A percentile compares a stretch with the other conserved stretches of the same genome.
Evolutionary conservation across 495 filamentous ascomycete species (phyloP).

Genomic region (Schizothecium vesticola): DNA sequence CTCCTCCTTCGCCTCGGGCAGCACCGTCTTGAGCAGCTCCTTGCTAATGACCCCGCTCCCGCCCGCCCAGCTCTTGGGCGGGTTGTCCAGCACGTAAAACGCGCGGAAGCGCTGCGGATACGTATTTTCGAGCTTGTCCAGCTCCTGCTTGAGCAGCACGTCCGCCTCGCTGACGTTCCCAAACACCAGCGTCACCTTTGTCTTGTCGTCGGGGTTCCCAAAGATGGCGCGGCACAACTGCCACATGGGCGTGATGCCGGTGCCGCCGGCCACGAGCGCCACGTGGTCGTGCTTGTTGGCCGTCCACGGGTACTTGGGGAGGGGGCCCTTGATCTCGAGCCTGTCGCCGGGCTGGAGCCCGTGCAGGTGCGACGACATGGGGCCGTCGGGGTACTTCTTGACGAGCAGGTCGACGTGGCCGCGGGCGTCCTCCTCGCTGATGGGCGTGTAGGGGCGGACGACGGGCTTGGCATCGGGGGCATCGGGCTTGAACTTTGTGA

Average conservation of each 20-base stretch:
- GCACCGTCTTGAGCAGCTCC: constrained; percentile 84
- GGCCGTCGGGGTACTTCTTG: constrained; percentile 83
- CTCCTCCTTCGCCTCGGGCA: constrained; percentile 80
- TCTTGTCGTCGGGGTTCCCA: constrained; percentile 92
- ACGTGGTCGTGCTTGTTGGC: constrained; percentile 95
- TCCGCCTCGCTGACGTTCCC: constrained; percentile 83
- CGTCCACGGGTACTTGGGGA: constrained; percentile 89
- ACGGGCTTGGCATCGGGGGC: constrained; percentile 69
- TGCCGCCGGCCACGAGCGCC: constrained; percentile 88
- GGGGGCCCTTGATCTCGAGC: constrained; percentile 87
- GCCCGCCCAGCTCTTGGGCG: constrained; percentile 73
- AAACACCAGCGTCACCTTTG: constrained; percentile 91
- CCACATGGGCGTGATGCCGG: constrained; percentile 88
- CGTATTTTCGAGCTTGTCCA: constrained; percentile 77
- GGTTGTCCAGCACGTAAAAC: constrained; percentile 83
- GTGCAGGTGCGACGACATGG: constrained; percentile 88
- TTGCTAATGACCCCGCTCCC: constrained; percentile 75
- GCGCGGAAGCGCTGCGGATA: constrained; percentile 90
- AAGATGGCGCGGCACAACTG: constrained; percentile 84
- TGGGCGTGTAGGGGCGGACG: constrained; percentile 87
- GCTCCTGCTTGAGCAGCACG: constrained; percentile 80
- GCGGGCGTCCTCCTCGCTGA: constrained; percentile 71
- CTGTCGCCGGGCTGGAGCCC: constrained; percentile 70
- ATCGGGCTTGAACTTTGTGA: constrained; percentile 79
- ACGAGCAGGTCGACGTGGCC: constrained; percentile 86